phyloP scores from a whole-genome alignment of 1,284 basidiomycete species.

The Ustilago shanxiensis region DNA sequence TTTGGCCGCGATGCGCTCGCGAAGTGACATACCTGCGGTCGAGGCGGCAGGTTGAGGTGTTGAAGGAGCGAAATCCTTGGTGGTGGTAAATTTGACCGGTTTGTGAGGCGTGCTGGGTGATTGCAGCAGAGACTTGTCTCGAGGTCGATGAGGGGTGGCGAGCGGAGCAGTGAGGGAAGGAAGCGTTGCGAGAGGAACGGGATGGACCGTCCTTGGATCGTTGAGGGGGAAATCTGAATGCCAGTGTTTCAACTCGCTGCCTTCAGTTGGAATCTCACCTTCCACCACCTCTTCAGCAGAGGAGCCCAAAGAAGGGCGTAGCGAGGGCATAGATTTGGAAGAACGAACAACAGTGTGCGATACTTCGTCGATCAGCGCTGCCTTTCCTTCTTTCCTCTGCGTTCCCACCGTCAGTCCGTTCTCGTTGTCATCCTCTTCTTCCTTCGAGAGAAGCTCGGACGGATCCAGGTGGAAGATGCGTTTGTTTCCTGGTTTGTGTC shows the following conservation, averaged over 20 bases:
- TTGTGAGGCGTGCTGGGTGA: constrained; percentile 17
- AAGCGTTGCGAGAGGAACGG: constrained; percentile 32
- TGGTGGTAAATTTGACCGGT: constrained; percentile 21
- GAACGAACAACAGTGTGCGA: constrained; percentile 17
- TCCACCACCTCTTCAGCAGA: neutral
- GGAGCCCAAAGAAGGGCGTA: neutral
- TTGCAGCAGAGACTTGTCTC: constrained; percentile 10
- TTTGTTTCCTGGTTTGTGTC: constrained; percentile 33
- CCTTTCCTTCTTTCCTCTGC: constrained; percentile 10
- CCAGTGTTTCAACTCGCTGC: constrained; percentile 25
- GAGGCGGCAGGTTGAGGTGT: neutral
- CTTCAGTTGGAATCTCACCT: constrained; percentile 26
- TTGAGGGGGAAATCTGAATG: constrained; percentile 45
- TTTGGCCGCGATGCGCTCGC: constrained; percentile 57
- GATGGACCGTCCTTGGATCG: constrained; percentile 28
- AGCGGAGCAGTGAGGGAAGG: constrained; percentile 30
- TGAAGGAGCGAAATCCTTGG: neutral
- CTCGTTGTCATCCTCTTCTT: constrained; percentile 28
- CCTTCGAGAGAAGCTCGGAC: constrained; percentile 28
- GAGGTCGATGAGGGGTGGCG: constrained; percentile 34
- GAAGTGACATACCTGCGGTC: constrained; percentile 29
- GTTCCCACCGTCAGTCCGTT: neutral
- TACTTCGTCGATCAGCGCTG: constrained; percentile 40
- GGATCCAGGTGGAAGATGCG: constrained; percentile 44
- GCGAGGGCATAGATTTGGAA: constrained; percentile 21